Percentiles rank a stretch among this genome's conserved stretches.
Conservation (phyloP, 495 filamentous ascomycete genomes). For the Penicillium paradoxum region DNA sequence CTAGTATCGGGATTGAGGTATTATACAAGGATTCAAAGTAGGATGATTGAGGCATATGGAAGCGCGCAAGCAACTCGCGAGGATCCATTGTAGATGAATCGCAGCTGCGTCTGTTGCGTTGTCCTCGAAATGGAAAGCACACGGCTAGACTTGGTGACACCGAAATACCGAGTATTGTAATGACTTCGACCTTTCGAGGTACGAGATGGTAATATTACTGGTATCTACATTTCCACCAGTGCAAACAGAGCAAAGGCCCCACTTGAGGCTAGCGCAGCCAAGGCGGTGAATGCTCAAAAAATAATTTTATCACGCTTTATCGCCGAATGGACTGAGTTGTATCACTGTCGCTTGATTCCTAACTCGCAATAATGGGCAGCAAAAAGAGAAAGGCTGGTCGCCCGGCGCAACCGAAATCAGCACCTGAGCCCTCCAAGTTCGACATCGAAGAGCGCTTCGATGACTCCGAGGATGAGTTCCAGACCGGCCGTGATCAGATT, state of each 20-base stretch:
- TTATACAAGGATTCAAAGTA: conserved; percentile 22
- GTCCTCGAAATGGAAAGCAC: conserved; percentile 7
- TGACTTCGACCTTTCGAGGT: neutral
- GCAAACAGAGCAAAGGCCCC: conserved; percentile 23
- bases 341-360: neutral
- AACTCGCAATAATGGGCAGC: conserved; percentile 55
- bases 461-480: conserved; percentile 89
- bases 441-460: conserved; percentile 77
- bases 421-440: conserved; percentile 34
- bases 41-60: conserved; percentile 29
- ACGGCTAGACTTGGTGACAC: neutral
- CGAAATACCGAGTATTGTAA: neutral
- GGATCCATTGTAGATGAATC: neutral
- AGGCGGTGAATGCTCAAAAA: conserved; percentile 38
- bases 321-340: neutral
- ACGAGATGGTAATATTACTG: conserved; percentile 2
- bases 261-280: conserved; percentile 10
- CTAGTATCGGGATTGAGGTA: conserved; percentile 26
- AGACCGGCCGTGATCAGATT: conserved; percentile 75
- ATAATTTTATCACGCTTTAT: conserved; percentile 32
- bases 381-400: conserved; percentile 74
- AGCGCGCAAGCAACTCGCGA: conserved; percentile 13
- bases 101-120: conserved; percentile 7
- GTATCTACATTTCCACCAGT: conserved; percentile 13
- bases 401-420: conserved; percentile 46